Conservation (phyloP, 495 filamentous ascomycete species). For the Peziza echinospora region DNA sequence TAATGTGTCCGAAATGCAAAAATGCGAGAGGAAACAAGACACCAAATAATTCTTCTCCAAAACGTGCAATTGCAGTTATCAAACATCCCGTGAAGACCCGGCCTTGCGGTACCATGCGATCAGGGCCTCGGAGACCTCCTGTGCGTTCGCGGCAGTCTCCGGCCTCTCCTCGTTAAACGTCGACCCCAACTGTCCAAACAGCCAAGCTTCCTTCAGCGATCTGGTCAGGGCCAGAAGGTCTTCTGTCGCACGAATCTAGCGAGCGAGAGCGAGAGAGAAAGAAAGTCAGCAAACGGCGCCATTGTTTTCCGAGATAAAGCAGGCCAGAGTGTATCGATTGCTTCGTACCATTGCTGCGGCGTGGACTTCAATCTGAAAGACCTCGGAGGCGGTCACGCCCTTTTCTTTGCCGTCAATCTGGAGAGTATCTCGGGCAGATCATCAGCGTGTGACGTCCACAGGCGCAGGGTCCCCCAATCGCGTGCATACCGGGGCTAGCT, state of each 20-base stretch:
- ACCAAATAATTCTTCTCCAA: too few species aligned
- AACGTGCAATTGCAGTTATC: too few species aligned
- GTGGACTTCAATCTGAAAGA: conserved; percentile 42
- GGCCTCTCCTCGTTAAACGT: conserved; percentile 28
- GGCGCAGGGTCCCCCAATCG: neutral
- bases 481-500: conserved; percentile 29
- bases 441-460: neutral
- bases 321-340: conserved; percentile 1
- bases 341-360: conserved; percentile 34
- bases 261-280: neutral
- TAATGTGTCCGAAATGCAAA: too few species aligned
- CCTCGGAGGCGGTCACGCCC: conserved; percentile 33
- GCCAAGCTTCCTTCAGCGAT: conserved; percentile 50
- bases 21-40: too few species aligned
- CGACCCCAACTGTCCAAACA: conserved; percentile 51
- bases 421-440: conserved; percentile 2
- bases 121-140: conserved; percentile 28
- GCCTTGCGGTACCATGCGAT: neutral
- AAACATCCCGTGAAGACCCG: too few species aligned
- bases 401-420: conserved; percentile 24
- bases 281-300: neutral
- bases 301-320: too few species aligned
- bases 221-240: conserved; percentile 41
- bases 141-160: conserved; percentile 27
- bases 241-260: conserved; percentile 41